A percentile compares a stretch with the other conserved stretches of the same genome.
Conservation (phyloP, 2,329 filamentous ascomycete species). For the Botrytis deweyae region DNA sequence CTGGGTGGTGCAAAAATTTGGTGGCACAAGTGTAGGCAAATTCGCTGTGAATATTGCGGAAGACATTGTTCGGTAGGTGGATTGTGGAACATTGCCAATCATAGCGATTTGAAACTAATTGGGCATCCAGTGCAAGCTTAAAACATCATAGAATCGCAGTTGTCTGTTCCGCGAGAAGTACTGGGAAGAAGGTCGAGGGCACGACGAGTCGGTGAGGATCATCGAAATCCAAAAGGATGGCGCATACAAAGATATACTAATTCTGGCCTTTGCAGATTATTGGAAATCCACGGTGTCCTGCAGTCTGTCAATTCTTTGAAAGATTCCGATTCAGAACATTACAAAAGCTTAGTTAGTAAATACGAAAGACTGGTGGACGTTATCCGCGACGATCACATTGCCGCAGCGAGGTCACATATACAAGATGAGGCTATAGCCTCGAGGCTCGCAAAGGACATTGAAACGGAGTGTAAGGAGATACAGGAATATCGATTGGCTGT, state of each 20-base stretch:
- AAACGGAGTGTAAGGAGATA: conserved; percentile 77
- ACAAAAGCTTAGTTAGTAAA: conserved; percentile 53
- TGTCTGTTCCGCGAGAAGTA: conserved; percentile 93
- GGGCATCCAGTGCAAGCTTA: conserved; percentile 54
- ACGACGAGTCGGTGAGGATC: conserved; percentile 85
- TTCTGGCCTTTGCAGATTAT: conserved; percentile 40
- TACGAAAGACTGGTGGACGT: conserved; percentile 76
- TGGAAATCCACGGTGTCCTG: conserved; percentile 60
- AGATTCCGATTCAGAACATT: conserved; percentile 53
- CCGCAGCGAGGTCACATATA: conserved; percentile 66
- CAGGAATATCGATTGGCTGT: conserved; percentile 68
- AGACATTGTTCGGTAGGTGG: conserved; percentile 63
- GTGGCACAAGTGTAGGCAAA: conserved; percentile 93
- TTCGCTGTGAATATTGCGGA: conserved; percentile 75
- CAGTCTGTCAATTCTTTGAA: conserved; percentile 53
- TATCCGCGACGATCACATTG: conserved; percentile 79
- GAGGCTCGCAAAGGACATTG: conserved; percentile 64
- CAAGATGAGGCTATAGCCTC: conserved; percentile 55
- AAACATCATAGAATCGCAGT: conserved; percentile 76
- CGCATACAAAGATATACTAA: not conserved
- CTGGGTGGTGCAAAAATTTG: conserved; percentile 94
- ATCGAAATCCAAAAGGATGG: not conserved
- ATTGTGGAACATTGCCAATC: conserved; percentile 16
- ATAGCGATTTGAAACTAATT: conserved; percentile 19
- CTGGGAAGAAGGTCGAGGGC: conserved; percentile 88